Evolutionary conservation across 1,139 yeast species (phyloP), one percentile per base, ranked within the genome.

Genomic region (Suhomyces guaymorum): DNA sequence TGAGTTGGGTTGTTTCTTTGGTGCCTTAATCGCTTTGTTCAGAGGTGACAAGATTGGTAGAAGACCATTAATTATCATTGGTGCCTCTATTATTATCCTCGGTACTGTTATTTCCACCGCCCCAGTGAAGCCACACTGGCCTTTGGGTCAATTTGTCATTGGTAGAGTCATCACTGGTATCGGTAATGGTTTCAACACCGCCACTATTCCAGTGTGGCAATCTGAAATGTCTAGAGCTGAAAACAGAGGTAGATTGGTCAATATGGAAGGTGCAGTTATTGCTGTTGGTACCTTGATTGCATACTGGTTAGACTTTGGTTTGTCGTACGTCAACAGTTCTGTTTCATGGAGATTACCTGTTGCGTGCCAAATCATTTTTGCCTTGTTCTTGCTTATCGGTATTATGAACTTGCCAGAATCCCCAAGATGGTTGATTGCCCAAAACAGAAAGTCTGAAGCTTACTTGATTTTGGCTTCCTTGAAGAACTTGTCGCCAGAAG

Each of bases 141-240:
- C 69, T 12, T 62, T 81, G 39, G 85, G 82, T 21, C 92, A 83
- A 51, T 78, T 85, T 36, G 78, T 83, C 28, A 65, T 82, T 38
- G 95, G 90, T 12, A 74, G 95, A 62, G 78, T 82, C 39, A 63
- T 83, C 27, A 76, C 88, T n/a, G 95, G 95, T 44, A 43, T 81
- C 26, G 95, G 95, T 48, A 81, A 82, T 46, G 95, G 95, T 46
- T 56, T 82, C 56, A 81, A 80, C 53, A 84, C 92, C 15, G 83
- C 90, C 19, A 82, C 90, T 23, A 80, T 84, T 40, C 95, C 95
- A 11, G 80, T 82, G 44, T 83, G 87, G 80, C 88, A 84, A 58
- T 78, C 92, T 0, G 95, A 85, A 60, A 76, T 82, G 72, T 79
- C 90, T 11, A 71, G 73, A 43, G 80, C 90, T 7, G 77, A 78